Conservation (phyloP, 805 yeast genomes). For the Cyberlindnera saturnus region DNA sequence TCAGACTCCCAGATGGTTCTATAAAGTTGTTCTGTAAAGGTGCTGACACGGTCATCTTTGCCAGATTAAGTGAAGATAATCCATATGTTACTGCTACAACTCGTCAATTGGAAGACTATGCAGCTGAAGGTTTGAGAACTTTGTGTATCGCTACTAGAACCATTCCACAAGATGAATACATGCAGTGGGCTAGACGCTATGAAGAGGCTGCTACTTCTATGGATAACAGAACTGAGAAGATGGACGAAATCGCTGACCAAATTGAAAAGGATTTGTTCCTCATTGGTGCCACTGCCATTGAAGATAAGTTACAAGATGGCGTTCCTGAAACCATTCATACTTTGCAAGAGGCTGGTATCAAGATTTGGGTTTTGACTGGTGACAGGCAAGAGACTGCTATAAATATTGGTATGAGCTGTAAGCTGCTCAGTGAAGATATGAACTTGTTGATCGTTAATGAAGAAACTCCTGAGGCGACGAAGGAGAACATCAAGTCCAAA, state of each 20-base stretch:
- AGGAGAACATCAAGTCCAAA: constrained; percentile 66
- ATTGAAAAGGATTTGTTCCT: constrained; percentile 77
- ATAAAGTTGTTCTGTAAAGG: constrained; percentile 91
- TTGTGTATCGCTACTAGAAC: constrained; percentile 86
- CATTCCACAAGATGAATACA: constrained; percentile 72
- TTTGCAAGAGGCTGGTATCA: constrained; percentile 93
- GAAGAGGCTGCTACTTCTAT: constrained; percentile 79
- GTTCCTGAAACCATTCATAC: constrained; percentile 97
- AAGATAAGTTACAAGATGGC: constrained; percentile 95
- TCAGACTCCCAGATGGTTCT: constrained; percentile 89
- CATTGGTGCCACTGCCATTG: constrained; percentile 97
- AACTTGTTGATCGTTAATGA: constrained; percentile 85
- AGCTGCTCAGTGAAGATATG: constrained; percentile 92
- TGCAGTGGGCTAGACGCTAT: constrained; percentile 58
- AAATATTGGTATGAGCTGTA: constrained; percentile 98
- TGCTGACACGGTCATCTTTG: constrained; percentile 94
- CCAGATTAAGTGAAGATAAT: constrained; percentile 65
- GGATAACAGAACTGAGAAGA: constrained; percentile 62
- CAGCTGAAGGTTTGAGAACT: constrained; percentile 92
- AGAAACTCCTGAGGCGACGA: constrained; percentile 71
- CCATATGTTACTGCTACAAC: constrained; percentile 81
- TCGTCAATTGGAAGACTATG: constrained; percentile 90
- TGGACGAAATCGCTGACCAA: constrained; percentile 85
- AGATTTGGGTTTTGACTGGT: constrained; percentile 96
- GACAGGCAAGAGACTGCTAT: constrained; percentile 98